These are phyloP conservation scores for Candida parachauliodes DNA, from an alignment of 805 yeast genomes.

Conservation along the genomic window DNA sequence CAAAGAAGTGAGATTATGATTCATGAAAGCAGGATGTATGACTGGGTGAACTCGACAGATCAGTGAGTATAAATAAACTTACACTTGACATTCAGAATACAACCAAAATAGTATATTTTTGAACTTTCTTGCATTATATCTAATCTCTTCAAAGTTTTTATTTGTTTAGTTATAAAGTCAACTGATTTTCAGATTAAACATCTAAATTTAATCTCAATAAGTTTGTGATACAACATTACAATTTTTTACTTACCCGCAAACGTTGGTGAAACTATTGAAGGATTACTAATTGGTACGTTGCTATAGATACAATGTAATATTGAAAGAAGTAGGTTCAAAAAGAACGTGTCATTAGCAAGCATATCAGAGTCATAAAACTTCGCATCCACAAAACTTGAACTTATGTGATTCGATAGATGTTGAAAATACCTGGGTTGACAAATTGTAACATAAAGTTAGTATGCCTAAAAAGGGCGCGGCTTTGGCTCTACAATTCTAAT, in stretches of 20 bases:
- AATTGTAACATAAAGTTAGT: constrained; percentile 47
- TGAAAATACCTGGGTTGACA: constrained; percentile 50
- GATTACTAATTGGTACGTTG: constrained; percentile 39
- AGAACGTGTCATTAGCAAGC: constrained; percentile 31
- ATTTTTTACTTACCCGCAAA: constrained; percentile 45
- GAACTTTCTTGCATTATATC: too few species aligned
- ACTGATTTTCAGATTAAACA: too few species aligned
- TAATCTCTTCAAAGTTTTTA: too few species aligned
- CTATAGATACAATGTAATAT: constrained; percentile 42
- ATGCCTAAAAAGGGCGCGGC: constrained; percentile 44
- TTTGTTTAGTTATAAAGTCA: too few species aligned
- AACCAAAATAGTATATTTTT: too few species aligned
- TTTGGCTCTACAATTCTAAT: constrained; percentile 44
- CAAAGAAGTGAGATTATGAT: too few species aligned
- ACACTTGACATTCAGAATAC: too few species aligned
- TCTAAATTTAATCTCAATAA: too few species aligned
- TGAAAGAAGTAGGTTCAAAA: constrained; percentile 42
- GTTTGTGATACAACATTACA: too few species aligned
- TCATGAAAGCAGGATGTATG: too few species aligned
- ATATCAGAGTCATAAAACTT: constrained; percentile 40
- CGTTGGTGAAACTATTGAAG: constrained; percentile 49
- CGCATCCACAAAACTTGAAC: constrained; percentile 37
- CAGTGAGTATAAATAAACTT: too few species aligned
- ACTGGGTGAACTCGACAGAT: too few species aligned
- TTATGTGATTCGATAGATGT: constrained; percentile 43